Conservation (phyloP, 257 asterid species). For the Avicennia marina region DNA sequence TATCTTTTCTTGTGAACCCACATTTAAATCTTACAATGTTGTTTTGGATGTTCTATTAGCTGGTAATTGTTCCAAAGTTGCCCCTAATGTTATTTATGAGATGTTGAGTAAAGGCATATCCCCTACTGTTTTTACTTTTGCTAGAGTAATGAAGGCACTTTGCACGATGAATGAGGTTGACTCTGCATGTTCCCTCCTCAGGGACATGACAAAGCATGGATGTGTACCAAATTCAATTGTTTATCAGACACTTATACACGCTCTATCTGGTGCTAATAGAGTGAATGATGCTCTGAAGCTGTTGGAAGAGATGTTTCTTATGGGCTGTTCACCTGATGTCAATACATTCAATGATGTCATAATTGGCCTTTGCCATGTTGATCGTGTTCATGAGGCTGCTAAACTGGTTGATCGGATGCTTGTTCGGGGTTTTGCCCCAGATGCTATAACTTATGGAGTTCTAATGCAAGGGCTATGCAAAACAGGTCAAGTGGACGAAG, state of each 20-base stretch:
- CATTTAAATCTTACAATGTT: slow-evolving; percentile 77
- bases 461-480: slow-evolving; percentile 72
- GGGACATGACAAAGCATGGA: slow-evolving; percentile 93
- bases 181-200: slow-evolving; percentile 74
- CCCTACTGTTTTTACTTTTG: slow-evolving; percentile 75
- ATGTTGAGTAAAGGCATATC: slow-evolving; percentile 76
- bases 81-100: slow-evolving; percentile 81
- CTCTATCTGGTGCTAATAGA: slow-evolving; percentile 51
- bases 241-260: slow-evolving; percentile 81
- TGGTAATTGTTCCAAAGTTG: slow-evolving; percentile 82
- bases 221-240: slow-evolving; percentile 85
- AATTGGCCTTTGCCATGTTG: slow-evolving; percentile 64
- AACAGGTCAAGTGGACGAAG: slow-evolving; percentile 64
- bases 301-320: slow-evolving; percentile 94
- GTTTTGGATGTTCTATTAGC: slow-evolving; percentile 66
- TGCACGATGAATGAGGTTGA: slow-evolving; percentile 74
- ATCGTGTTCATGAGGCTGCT: slow-evolving; percentile 84
- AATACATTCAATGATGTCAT: slow-evolving; percentile 81
- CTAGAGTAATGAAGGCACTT: slow-evolving; percentile 69
- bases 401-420: slow-evolving; percentile 88
- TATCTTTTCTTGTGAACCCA: slow-evolving; percentile 66
- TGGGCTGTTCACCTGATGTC: slow-evolving; percentile 85
- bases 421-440: slow-evolving; percentile 64
- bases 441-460: slow-evolving; percentile 76
- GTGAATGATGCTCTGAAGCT: slow-evolving; percentile 70